Evolutionary conservation across 495 filamentous ascomycete species (phyloP), one percentile per base, ranked within the genome.

Genomic region (Aspergillus baeticus): DNA sequence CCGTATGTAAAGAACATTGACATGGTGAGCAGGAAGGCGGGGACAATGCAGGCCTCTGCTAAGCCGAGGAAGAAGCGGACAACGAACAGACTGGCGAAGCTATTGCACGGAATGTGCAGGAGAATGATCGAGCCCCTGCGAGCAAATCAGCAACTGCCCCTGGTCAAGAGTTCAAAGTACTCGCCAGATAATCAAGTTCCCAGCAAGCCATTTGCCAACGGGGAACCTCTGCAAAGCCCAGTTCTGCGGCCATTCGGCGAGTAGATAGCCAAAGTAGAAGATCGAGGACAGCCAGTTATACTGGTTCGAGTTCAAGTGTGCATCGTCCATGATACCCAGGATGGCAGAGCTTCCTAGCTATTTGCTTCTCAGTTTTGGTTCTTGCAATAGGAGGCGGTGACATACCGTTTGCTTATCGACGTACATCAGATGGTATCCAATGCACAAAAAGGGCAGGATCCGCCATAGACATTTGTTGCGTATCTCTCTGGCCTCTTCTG

Each of bases 181-280:
- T 2, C 50, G 71, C 71, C 72, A 75, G 17, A 75, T 51, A 23
- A 73, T 57, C 5, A 75, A 47, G 54, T 72, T 75, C 1, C 69
- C 68, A 2, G 72, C 63, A 17, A 74, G 46, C 67, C 70, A 76
- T 60, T 74, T 74, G 3, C 54, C 71, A 33, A 71, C 66, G 3
- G 71, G 73, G 38, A 74, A 76, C 18, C 66, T 59, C 52, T 76
- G 73, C 45, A 76, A 58, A 7, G 72, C 69, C 64, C 67, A 72
- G 37, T 73, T 76, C 21, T 74, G 71, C 13, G 70, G 70, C 69
- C 63, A 76, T 49, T 76, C 72, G 22, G 72, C 69, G 3, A 73
- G 33, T 0, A 76, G 66, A 52, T 60, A 64, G 39, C 70, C 81
- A 39, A 84, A 83, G 63, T 84, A 83, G 58, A 84, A 83, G 51